Evolutionary conservation across 352 stramenopile species (phyloP), one percentile per base, ranked within the genome.

Genomic region (Phytophthora gonapodyides): DNA sequence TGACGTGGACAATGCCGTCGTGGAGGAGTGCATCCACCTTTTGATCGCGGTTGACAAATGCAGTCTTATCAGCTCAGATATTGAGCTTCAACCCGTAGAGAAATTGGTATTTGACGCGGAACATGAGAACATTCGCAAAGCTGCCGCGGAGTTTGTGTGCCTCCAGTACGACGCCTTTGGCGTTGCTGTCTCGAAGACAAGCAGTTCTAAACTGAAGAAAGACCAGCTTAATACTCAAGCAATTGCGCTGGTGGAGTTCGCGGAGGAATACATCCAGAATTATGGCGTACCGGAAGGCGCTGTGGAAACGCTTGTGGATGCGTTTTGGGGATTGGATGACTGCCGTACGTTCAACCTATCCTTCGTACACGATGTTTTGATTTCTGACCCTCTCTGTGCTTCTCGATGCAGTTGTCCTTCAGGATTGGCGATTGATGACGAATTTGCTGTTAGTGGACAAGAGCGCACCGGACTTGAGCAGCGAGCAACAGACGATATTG

Each of bases 151-250:
- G 51, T 96, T 96, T 57, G 84, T 93, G 2, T 96, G 87, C 36
- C 65, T 96, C 37, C 87, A 96, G 55, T 96, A 96, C 37, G 86
- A 94, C 58, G 87, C 87, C 19, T 96, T 96, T 60, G 87, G 87
- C 19, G 81, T 94, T 30, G 80, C 85, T 1, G 74, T 87, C 24
- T 80, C 82, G 9, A 89, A 80, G 24, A 71, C 74, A 9, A 87
- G 74, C 16, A 56, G 69, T 38, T 59, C 60, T 7, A 84, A 85
- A 59, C 63, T 96, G 33, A 93, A 86, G 16, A 88, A 88, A 61
- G 76, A 91, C 31, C 87, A 96, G 45, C 76, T 94, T 6, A 90
- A 89, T 42, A 94, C 83, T 31, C 87, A 96, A 71, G 84, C 84
- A 13, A 93, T 96, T 57, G 86, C 87, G 24, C 59, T 96, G n/a